A percentile compares a stretch with the other conserved stretches of the same genome.
Evolutionary conservation across 176 grass and related monocot genomes (phyloP).

Genomic region (Pontederia paniculata): DNA sequence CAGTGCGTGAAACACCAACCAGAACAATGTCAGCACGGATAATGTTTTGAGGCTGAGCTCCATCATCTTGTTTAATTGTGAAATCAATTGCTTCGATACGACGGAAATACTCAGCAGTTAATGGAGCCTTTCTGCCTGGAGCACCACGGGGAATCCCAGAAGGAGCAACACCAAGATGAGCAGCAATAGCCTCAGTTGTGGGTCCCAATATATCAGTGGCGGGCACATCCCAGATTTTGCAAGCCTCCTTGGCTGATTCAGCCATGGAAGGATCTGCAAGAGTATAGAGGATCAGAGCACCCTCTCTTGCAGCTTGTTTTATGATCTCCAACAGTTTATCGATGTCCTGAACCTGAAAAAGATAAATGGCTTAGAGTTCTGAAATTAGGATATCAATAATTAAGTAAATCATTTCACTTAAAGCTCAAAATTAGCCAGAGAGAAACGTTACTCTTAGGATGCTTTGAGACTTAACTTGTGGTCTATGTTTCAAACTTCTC

Average conservation of each 20-base stretch:
- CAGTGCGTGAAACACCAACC: slow-evolving; percentile 86
- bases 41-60: slow-evolving; percentile 80
- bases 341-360: slow-evolving; percentile 50
- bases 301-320: slow-evolving; percentile 94
- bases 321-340: slow-evolving; percentile 72
- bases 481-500: too few relatives aligned
- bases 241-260: slow-evolving; percentile 57
- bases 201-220: slow-evolving; percentile 65
- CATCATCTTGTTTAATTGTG: slow-evolving; percentile 98
- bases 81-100: slow-evolving; percentile 94
- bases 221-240: slow-evolving; percentile 58
- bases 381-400: background rate
- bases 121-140: slow-evolving; percentile 37
- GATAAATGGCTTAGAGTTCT: background rate
- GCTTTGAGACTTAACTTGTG: too few relatives aligned
- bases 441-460: background rate
- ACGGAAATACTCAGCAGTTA: slow-evolving; percentile 69
- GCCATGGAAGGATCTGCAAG: slow-evolving; percentile 86
- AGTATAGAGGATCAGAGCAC: slow-evolving; percentile 74
- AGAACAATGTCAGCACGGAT: slow-evolving; percentile 59
- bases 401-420: too few relatives aligned
- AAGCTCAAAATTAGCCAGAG: too few relatives aligned
- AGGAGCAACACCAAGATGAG: slow-evolving; percentile 81
- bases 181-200: slow-evolving; percentile 81
- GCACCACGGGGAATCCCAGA: slow-evolving; percentile 82